Conservation (phyloP, 345 rosid species). For the Erysimum cheiranthoides region DNA sequence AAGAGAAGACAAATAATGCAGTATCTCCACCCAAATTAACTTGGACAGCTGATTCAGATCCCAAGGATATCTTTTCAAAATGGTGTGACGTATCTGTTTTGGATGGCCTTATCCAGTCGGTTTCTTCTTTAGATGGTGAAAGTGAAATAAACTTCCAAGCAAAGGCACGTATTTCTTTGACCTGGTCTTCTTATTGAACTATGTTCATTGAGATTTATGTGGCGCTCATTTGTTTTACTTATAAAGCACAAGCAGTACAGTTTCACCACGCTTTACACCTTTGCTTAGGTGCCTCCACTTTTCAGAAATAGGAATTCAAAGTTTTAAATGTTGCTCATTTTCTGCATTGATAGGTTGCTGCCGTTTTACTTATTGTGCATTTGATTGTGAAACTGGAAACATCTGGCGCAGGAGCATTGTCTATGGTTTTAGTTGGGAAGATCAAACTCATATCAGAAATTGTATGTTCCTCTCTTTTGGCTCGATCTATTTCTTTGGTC, state of each 20-base stretch:
- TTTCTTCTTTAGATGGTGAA: conserved; percentile 62
- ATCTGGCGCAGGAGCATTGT: conserved; percentile 69
- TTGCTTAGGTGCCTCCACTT: conserved; percentile 20
- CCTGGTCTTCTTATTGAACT: neutral
- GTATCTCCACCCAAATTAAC: conserved; percentile 44
- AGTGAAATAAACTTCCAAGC: conserved; percentile 53
- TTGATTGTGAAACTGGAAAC: conserved; percentile 67
- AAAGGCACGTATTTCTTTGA: conserved; percentile 43
- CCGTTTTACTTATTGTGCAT: conserved; percentile 68
- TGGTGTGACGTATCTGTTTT: conserved; percentile 69
- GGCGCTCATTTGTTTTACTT: conserved; percentile 4
- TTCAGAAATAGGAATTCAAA: conserved; percentile 20
- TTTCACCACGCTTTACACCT: conserved; percentile 17
- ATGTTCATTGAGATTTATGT: neutral
- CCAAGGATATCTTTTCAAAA: conserved; percentile 56
- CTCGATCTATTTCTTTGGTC: conserved; percentile 4
- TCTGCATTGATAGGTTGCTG: conserved; percentile 65
- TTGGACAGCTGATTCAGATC: conserved; percentile 48
- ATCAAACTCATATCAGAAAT: conserved; percentile 52
- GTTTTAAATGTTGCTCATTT: conserved; percentile 17
- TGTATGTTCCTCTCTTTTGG: conserved; percentile 51
- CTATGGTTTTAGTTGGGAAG: conserved; percentile 68
- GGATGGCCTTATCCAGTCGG: conserved; percentile 59
- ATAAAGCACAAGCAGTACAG: conserved; percentile 18
- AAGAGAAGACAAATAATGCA: conserved; percentile 45